Conservation (phyloP, 2,329 filamentous ascomycete species). For the Colletotrichum tropicale region DNA sequence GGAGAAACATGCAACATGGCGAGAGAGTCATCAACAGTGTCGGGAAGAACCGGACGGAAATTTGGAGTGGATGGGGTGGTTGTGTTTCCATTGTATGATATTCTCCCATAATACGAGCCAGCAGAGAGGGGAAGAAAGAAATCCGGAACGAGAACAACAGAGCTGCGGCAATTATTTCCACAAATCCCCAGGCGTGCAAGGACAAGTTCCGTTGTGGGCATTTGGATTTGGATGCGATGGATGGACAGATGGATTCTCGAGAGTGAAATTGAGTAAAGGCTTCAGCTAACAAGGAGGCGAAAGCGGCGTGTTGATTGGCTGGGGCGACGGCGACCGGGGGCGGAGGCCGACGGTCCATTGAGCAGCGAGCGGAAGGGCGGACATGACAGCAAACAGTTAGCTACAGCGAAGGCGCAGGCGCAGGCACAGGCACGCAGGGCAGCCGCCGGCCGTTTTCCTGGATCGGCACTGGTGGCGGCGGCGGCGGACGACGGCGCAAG, state of each 20-base stretch:
- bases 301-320: neutral
- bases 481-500: neutral
- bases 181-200: neutral
- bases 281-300: neutral
- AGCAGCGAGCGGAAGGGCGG: neutral
- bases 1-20: neutral
- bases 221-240: neutral
- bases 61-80: neutral
- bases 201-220: slow-evolving; percentile 19
- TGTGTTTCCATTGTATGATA: neutral
- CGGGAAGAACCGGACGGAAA: slow-evolving; percentile 6
- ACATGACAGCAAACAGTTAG: neutral
- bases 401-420: neutral
- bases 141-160: neutral
- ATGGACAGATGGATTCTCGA: neutral
- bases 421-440: neutral
- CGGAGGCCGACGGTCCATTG: neutral
- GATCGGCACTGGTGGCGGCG: slow-evolving; percentile 5
- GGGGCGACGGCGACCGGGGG: neutral
- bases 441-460: neutral
- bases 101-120: slow-evolving; percentile 7
- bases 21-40: neutral
- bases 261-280: slow-evolving; percentile 13
- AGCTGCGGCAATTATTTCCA: slow-evolving; percentile 12
- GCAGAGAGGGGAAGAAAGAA: neutral